A percentile compares a stretch with the other conserved stretches of the same genome.
Conservation (phyloP, 495 filamentous ascomycete species). For the Rusavskia elegans region DNA sequence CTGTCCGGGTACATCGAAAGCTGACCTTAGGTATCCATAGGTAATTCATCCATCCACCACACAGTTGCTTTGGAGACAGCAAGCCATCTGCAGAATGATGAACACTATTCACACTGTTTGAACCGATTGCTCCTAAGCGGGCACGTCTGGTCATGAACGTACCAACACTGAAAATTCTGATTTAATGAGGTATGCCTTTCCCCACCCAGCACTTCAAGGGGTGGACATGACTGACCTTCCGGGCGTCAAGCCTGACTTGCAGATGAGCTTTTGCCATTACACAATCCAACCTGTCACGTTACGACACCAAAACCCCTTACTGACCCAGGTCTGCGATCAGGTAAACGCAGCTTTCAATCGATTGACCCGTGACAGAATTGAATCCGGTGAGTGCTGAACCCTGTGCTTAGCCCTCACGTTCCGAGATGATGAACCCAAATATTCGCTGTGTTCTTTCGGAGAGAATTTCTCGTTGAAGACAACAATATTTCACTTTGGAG, state of each 20-base stretch:
- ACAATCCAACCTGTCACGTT: neutral
- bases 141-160: constrained; percentile 59
- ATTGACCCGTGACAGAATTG: neutral
- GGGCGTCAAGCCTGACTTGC: constrained; percentile 12
- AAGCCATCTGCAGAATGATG: constrained; percentile 47
- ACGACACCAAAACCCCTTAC: no score
- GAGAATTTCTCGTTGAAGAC: constrained; percentile 52
- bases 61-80: constrained; percentile 5
- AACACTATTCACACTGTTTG: constrained; percentile 99
- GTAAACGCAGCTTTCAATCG: neutral
- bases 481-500: constrained; percentile 80
- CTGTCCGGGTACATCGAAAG: neutral
- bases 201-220: no score
- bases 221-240: constrained; percentile 23
- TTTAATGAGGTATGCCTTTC: constrained; percentile 75
- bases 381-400: constrained; percentile 12
- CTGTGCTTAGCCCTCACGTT: neutral
- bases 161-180: constrained; percentile 81
- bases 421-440: constrained; percentile 54
- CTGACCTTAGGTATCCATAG: neutral
- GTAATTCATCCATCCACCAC: neutral
- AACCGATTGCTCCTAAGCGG: constrained; percentile 65
- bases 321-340: neutral
- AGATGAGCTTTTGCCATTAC: constrained; percentile 4
- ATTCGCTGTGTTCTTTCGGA: constrained; percentile 73